Conservation (phyloP, 345 rosid genomes). For the Citrus mangshanensis region DNA sequence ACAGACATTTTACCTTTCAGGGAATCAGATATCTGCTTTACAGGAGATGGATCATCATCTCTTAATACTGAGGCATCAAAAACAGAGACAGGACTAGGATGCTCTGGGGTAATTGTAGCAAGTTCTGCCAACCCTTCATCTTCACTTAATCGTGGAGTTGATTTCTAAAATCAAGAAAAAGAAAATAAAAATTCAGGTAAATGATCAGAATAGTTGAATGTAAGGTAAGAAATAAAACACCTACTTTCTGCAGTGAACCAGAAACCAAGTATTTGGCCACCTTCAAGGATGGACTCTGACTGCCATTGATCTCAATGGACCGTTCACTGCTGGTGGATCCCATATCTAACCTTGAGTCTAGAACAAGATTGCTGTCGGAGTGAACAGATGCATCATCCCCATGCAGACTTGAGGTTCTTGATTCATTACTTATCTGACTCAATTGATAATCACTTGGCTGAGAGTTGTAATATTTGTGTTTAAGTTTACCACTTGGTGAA, state of each 20-base stretch:
- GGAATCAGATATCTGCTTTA: constrained; percentile 37
- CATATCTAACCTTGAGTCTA: constrained; percentile 31
- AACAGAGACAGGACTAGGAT: constrained; percentile 89
- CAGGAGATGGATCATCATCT: constrained; percentile 64
- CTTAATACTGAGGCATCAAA: constrained; percentile 54
- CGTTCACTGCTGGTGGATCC: constrained; percentile 36
- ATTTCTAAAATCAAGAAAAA: constrained; percentile 37
- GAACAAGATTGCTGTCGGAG: constrained; percentile 42
- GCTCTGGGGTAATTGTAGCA: constrained; percentile 47
- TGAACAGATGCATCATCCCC: constrained; percentile 54
- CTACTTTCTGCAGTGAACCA: constrained; percentile 46
- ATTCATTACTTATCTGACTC: constrained; percentile 73
- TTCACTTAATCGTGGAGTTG: constrained; percentile 44
- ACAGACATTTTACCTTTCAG: constrained; percentile 38
- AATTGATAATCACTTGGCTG: constrained; percentile 62
- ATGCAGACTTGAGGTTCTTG: constrained; percentile 56
- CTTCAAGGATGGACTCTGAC: constrained; percentile 41
- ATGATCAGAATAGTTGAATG: constrained; percentile 3
- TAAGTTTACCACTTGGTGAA: constrained; percentile 61
- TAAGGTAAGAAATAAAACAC: constrained; percentile 21
- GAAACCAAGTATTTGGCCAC: constrained; percentile 37
- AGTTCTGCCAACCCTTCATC: constrained; percentile 44
- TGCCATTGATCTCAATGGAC: constrained; percentile 29
- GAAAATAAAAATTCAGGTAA: constrained; percentile 7
- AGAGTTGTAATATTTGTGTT: constrained; percentile 40